Evolutionary conservation across 23 red algal genomes (phyloP).

Genomic region (Chondrus crispus): DNA sequence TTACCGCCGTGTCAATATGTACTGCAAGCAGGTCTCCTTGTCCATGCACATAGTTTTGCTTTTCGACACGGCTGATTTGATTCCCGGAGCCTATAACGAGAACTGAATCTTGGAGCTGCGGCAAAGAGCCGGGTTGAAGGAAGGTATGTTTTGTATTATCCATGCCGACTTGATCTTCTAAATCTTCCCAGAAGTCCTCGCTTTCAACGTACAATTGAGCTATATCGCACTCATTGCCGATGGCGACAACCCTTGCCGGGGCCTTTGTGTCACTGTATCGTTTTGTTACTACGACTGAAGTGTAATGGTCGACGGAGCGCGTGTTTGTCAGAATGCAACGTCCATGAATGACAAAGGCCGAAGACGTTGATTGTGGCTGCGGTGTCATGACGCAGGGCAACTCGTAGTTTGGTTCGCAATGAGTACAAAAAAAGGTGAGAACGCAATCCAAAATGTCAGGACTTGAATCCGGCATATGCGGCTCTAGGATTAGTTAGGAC

Average conservation of each 20-base stretch:
- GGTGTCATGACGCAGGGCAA: constrained; percentile 81
- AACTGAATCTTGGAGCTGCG: constrained; percentile 72
- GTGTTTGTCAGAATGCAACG: constrained; percentile 89
- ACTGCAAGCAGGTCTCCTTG: constrained; percentile 81
- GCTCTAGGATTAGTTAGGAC: too few relatives aligned
- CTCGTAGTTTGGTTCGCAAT: constrained; percentile 86
- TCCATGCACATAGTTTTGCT: constrained; percentile 82
- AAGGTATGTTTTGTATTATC: neutral
- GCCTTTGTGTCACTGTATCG: constrained; percentile 78
- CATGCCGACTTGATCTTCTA: neutral
- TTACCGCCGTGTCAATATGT: constrained; percentile 89
- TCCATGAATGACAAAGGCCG: constrained; percentile 84
- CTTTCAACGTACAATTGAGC: constrained; percentile 86
- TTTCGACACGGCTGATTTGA: constrained; percentile 81
- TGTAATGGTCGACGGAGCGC: constrained; percentile 87
- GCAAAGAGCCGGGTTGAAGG: constrained; percentile 69
- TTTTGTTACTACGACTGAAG: constrained; percentile 81
- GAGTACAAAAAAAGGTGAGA: constrained; percentile 87
- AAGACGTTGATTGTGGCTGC: constrained; percentile 76
- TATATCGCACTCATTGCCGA: constrained; percentile 96
- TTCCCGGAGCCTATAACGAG: constrained; percentile 84
- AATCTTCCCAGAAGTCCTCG: constrained; percentile 76
- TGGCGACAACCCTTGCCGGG: constrained; percentile 61
- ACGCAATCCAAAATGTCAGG: constrained; percentile 77
- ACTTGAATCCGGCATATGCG: too few relatives aligned